These are phyloP conservation scores for Camillea tinctor DNA, from an alignment of 2,329 filamentous ascomycete species.

Conservation along the genomic window DNA sequence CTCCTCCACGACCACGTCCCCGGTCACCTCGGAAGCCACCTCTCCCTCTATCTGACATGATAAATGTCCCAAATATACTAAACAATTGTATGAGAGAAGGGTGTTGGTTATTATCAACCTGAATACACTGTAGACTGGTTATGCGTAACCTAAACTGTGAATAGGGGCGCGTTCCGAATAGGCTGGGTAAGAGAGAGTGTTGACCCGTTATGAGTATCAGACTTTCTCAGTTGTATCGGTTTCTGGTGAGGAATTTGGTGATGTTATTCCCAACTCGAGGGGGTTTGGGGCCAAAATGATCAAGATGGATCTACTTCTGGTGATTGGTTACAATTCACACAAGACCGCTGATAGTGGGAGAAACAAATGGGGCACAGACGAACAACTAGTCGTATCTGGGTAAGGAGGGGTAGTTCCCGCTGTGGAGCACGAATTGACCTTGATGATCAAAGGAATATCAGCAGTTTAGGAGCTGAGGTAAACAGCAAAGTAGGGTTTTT, in stretches of 20 bases:
- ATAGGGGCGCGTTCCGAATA: not conserved
- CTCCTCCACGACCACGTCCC: slow-evolving; percentile 20
- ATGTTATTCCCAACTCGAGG: not conserved
- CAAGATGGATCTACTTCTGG: no score
- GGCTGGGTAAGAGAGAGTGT: not conserved
- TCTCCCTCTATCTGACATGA: slow-evolving; percentile 10
- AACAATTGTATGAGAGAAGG: not conserved
- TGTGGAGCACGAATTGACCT: no score
- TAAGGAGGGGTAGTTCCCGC: no score
- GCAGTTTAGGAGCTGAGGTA: no score
- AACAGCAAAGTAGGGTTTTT: no score
- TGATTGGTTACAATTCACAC: no score
- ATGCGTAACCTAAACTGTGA: not conserved
- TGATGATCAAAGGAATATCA: no score
- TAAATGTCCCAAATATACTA: not conserved
- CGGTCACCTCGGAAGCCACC: slow-evolving; percentile 1
- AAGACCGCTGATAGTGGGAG: not conserved
- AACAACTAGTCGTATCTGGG: not conserved
- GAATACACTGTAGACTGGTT: not conserved
- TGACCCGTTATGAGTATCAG: not conserved
- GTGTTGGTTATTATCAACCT: not conserved
- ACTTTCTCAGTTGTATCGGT: not conserved
- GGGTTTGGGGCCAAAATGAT: not conserved
- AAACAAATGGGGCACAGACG: not conserved
- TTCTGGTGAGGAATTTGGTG: not conserved